Percentiles rank a stretch among this genome's conserved stretches.
Conservation (phyloP, 2,329 filamentous ascomycete genomes). For the Cladosporium velox region DNA sequence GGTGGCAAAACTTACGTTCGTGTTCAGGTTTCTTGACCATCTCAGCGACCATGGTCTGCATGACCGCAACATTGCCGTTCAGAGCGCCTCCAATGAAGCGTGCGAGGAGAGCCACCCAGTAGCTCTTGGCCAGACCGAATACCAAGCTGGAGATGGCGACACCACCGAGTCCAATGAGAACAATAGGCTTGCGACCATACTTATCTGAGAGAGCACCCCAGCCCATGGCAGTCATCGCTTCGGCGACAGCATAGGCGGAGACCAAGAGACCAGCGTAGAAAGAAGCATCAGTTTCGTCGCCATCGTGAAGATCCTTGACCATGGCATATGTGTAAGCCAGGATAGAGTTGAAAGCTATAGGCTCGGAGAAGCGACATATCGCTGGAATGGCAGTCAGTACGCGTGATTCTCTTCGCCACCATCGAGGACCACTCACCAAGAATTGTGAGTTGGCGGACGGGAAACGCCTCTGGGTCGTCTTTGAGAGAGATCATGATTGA, state of each 20-base stretch:
- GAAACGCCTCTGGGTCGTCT: constrained; percentile 70
- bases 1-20: constrained; percentile 65
- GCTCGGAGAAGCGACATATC: constrained; percentile 23
- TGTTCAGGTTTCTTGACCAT: constrained; percentile 78
- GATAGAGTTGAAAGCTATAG: constrained; percentile 69
- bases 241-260: constrained; percentile 76
- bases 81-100: constrained; percentile 75
- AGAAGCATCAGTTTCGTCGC: constrained; percentile 69
- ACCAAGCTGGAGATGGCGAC: constrained; percentile 79
- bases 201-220: constrained; percentile 82
- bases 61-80: constrained; percentile 77
- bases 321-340: constrained; percentile 86
- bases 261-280: constrained; percentile 85
- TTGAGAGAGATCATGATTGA: constrained; percentile 19
- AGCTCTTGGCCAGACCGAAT: constrained; percentile 77
- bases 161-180: constrained; percentile 74
- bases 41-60: constrained; percentile 85
- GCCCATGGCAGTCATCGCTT: constrained; percentile 78
- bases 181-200: constrained; percentile 78
- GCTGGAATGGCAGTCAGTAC: constrained; percentile 9
- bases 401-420: neutral
- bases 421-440: constrained; percentile 61
- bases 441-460: constrained; percentile 76
- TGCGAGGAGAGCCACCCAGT: constrained; percentile 76
- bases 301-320: constrained; percentile 71